Base-by-base conservation (phyloP, 306 rosid genomes). In the Cicer arietinum region DNA sequence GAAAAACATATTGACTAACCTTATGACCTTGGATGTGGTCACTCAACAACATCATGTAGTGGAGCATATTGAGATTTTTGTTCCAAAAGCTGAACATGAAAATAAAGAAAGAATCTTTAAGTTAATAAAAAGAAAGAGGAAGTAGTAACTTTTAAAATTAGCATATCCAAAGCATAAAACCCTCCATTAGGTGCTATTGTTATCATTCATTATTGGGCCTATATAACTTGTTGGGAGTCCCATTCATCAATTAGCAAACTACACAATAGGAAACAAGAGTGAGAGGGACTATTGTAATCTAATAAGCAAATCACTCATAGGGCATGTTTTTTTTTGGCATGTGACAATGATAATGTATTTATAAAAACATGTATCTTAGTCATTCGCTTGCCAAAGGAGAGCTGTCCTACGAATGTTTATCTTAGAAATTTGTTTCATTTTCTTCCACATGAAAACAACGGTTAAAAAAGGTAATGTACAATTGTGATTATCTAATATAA, bases 81-180 rank as follows among this genome's bases (percentile, higher is more conserved):
- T 41, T 39, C 59, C 6, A 50, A 56, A 73, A 39, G 78, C 8
- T 45, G 9, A 57, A 30, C 50, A n/a, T 22, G 41, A 47, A 57
- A 7, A 51, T 42, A 18, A 46, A 44, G 63, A 6, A 22, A 62
- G 73, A 78, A 78, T 78, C 6, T 46, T 48, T 4, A 59, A 41
- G 45, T 47, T 61, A 57, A 14, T 5, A 7, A 1, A 41, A 35
- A 25, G 5, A 7, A 64, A 11, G 10, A 5, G 39, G 51, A 65
- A 45, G 30, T 35, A 37, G 25, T 37, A 59, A 7, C 6, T 39
- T 9, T 14, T 1, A 3, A 11, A 9, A 60, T 0, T 12, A 47
- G 84, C 11, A 83, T 83, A 83, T 83, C 84, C 81, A 64, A 22
- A 75, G 86, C 74, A 79, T 75, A 70, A 66, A 51, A 75, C 51